Evolutionary conservation across 148 eudicot genomes (phyloP).

Genomic region (Nepenthes gracilis): DNA sequence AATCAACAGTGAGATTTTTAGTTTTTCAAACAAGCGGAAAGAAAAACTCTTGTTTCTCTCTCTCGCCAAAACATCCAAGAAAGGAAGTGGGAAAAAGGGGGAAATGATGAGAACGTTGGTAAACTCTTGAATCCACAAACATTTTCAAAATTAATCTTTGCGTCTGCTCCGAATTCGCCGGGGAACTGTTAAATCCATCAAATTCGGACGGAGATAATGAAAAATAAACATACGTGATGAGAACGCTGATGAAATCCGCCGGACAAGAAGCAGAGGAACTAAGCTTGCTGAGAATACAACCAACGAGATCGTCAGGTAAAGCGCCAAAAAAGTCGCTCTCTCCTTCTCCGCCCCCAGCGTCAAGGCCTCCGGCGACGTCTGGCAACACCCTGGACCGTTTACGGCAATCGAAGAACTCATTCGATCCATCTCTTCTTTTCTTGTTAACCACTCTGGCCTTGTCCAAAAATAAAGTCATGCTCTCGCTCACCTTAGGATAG

Average conservation of each 20-base stretch:
- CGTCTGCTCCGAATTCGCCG: too few relatives aligned
- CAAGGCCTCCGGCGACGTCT: not conserved
- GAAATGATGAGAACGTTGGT: too few relatives aligned
- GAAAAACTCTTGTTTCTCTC: not conserved
- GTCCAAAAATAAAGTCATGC: slow-evolving; percentile 3
- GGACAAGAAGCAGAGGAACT: slow-evolving; percentile 38
- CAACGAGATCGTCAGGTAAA: slow-evolving; percentile 51
- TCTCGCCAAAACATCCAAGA: too few relatives aligned
- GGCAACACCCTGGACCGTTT: slow-evolving; percentile 19
- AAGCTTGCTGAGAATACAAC: slow-evolving; percentile 35
- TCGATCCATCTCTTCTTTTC: slow-evolving; percentile 6
- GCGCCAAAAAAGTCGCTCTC: slow-evolving; percentile 26
- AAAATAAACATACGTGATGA: slow-evolving; percentile 33
- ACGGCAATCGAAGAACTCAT: slow-evolving; percentile 11
- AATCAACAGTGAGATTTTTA: not conserved
- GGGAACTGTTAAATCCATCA: not conserved
- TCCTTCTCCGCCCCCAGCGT: slow-evolving; percentile 7
- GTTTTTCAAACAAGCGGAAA: not conserved
- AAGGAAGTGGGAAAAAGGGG: too few relatives aligned
- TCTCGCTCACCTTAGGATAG: slow-evolving; percentile 9
- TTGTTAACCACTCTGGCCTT: slow-evolving; percentile 1
- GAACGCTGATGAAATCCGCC: slow-evolving; percentile 34
- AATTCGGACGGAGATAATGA: not conserved
- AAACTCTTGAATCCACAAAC: too few relatives aligned
- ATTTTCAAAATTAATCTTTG: too few relatives aligned